Evolutionary conservation across 2,329 filamentous ascomycete species (phyloP).

Genomic region (Fusarium albosuccineum): DNA sequence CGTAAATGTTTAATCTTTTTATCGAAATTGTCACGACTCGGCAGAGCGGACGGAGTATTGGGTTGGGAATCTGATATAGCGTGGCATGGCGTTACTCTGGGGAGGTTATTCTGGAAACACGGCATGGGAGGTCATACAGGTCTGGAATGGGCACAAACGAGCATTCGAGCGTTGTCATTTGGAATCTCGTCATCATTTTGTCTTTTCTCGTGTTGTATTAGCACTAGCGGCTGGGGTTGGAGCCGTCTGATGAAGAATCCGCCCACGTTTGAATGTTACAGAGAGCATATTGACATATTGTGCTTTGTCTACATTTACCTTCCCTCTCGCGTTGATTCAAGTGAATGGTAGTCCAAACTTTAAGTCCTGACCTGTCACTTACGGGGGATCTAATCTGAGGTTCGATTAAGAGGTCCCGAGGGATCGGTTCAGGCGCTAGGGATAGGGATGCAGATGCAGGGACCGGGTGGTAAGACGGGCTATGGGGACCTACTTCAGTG

Average conservation of each 20-base stretch:
- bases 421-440: slow-evolving; percentile 6
- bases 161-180: slow-evolving; percentile 3
- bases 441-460: slow-evolving; percentile 20
- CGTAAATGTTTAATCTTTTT: background rate
- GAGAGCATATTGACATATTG: background rate
- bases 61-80: slow-evolving; percentile 16
- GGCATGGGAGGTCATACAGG: background rate
- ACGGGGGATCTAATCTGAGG: background rate
- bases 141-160: slow-evolving; percentile 16
- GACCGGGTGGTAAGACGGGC: slow-evolving; percentile 10
- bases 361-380: background rate
- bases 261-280: background rate
- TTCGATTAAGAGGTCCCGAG: slow-evolving; percentile 1
- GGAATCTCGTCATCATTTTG: background rate
- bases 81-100: slow-evolving; percentile 23
- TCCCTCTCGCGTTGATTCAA: background rate
- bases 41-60: slow-evolving; percentile 6
- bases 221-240: background rate
- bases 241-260: background rate
- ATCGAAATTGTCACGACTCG: background rate
- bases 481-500: background rate
- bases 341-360: background rate
- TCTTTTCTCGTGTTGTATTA: background rate
- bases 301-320: background rate
- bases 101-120: background rate